Percentiles rank a stretch among this genome's conserved stretches.
Evolutionary conservation across 116 monocot genomes (phyloP).

Genomic region (Cymodocea nodosa): DNA sequence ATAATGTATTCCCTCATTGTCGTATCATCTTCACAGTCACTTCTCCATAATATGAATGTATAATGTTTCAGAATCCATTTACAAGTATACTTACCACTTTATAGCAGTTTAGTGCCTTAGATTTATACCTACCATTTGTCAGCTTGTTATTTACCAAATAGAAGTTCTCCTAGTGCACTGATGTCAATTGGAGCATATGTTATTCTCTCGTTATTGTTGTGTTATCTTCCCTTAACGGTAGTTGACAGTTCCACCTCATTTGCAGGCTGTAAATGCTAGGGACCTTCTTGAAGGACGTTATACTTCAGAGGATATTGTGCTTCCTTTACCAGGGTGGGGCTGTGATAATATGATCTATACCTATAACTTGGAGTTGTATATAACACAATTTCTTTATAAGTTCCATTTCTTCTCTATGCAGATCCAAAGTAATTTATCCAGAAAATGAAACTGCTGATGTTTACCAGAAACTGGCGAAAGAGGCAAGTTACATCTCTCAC

Average conservation of each 20-base stretch:
- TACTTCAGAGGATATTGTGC: constrained; percentile 83
- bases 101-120: neutral
- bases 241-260: neutral
- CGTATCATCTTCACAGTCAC: neutral
- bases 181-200: neutral
- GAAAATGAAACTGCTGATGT: constrained; percentile 69
- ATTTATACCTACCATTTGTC: neutral
- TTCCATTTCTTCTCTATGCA: constrained; percentile 11
- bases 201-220: neutral
- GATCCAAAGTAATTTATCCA: constrained; percentile 77
- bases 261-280: constrained; percentile 53
- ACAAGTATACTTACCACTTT: neutral
- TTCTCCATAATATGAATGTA: too few species aligned
- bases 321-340: constrained; percentile 92
- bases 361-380: neutral
- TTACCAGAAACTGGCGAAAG: constrained; percentile 59
- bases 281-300: constrained; percentile 51
- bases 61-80: too few species aligned
- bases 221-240: neutral
- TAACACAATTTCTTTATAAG: neutral
- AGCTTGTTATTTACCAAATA: neutral
- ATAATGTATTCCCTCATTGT: neutral
- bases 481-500: constrained; percentile 19
- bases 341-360: neutral
- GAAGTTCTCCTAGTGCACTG: neutral